Conservation (phyloP, 345 rosid species). For the Citrus unshiu region DNA sequence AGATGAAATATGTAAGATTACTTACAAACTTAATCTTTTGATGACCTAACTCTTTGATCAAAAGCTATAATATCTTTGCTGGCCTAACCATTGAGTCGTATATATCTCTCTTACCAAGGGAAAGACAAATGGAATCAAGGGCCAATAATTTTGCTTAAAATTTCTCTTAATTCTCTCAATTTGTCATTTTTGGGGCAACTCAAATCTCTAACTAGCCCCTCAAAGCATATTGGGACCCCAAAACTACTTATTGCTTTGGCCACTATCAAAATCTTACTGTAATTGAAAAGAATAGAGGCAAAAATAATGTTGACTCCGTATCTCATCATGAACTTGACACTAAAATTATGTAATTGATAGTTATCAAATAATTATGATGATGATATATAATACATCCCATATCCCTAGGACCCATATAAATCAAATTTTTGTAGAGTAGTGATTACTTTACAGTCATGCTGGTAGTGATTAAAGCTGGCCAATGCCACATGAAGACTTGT, state of each 20-base stretch:
- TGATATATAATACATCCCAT: neutral
- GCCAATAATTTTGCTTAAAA: neutral
- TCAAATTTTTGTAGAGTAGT: conserved; percentile 2
- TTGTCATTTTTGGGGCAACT: neutral
- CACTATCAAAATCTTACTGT: neutral
- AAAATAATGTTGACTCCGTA: neutral
- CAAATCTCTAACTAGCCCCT: neutral
- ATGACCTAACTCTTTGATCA: neutral
- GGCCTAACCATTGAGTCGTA: neutral
- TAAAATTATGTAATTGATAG: neutral
- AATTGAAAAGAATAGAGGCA: neutral
- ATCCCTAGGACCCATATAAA: conserved; percentile 14
- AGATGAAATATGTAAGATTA: neutral
- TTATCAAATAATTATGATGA: neutral
- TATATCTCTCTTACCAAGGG: neutral
- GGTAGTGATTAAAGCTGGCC: conserved; percentile 8
- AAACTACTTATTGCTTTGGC: neutral
- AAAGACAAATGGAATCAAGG: neutral
- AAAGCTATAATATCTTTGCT: neutral
- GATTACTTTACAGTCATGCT: conserved; percentile 16
- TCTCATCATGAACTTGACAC: neutral
- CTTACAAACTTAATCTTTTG: conserved; percentile 2
- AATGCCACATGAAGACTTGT: neutral
- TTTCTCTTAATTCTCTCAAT: neutral
- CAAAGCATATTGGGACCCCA: neutral